phyloP scores from a whole-genome alignment of 1,139 yeast species.

The Protomyces arabidopsidicola region DNA sequence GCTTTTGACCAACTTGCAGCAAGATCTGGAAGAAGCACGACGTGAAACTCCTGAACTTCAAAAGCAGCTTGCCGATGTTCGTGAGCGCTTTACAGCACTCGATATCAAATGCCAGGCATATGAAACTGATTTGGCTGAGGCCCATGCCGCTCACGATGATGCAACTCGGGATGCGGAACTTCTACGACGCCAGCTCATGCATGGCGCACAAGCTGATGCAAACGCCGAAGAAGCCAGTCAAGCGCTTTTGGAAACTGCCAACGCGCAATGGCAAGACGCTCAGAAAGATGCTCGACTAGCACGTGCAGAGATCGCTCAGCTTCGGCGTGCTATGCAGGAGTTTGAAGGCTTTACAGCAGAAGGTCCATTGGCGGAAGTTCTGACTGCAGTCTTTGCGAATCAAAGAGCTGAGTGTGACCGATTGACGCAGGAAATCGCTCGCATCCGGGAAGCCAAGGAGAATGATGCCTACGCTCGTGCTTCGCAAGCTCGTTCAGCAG shows the following conservation, averaged over 20 bases:
- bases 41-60: neutral
- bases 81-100: neutral
- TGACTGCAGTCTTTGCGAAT: neutral
- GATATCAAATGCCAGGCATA: neutral
- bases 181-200: neutral
- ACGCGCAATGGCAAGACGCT: neutral
- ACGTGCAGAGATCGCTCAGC: neutral
- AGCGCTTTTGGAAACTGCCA: neutral
- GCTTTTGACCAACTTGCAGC: neutral
- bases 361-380: neutral
- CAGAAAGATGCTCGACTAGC: neutral
- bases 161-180: neutral
- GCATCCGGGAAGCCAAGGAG: neutral
- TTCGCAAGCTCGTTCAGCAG: neutral
- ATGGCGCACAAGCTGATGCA: neutral
- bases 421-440: neutral
- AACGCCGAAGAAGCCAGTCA: neutral
- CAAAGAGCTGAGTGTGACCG: neutral
- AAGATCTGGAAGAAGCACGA: conserved; percentile 9
- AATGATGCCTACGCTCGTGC: neutral
- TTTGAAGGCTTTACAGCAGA: neutral
- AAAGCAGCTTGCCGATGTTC: neutral
- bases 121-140: neutral
- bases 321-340: neutral
- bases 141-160: neutral